These are phyloP conservation scores for Zasmidium citrigriseum DNA, from an alignment of 2,329 filamentous ascomycete genomes.

Conservation along the genomic window DNA sequence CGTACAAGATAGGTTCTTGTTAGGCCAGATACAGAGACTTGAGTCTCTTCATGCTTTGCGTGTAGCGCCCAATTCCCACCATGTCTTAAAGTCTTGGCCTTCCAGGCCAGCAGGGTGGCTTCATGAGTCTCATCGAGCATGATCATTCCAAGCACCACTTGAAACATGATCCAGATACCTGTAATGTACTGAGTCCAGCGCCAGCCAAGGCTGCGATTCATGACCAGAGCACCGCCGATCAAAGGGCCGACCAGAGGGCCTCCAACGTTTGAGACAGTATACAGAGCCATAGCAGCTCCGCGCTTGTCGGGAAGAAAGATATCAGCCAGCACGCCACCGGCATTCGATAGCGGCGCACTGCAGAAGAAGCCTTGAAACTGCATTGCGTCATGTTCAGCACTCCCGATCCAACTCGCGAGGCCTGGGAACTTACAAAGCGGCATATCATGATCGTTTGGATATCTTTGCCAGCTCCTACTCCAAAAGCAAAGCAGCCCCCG, in stretches of 20 bases:
- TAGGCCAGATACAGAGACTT: constrained; percentile 40
- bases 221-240: constrained; percentile 38
- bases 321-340: constrained; percentile 42
- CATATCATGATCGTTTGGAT: constrained; percentile 36
- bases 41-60: constrained; percentile 44
- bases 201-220: constrained; percentile 42
- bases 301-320: constrained; percentile 37
- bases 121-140: constrained; percentile 41
- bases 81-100: background rate
- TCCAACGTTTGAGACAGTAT: constrained; percentile 35
- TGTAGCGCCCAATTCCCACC: constrained; percentile 36
- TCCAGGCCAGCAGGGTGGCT: background rate
- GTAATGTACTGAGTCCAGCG: constrained; percentile 45
- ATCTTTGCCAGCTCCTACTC: constrained; percentile 39
- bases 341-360: constrained; percentile 42
- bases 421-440: constrained; percentile 32
- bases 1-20: constrained; percentile 42
- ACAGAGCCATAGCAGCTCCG: constrained; percentile 37
- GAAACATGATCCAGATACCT: constrained; percentile 32
- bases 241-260: constrained; percentile 39
- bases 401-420: background rate
- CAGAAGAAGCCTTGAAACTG: constrained; percentile 43
- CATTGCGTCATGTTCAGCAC: background rate
- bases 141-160: constrained; percentile 26
- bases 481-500: constrained; percentile 47